Base-by-base conservation (phyloP, 371 early-diverging fungal genomes). In the Rhizopus microsporus region DNA sequence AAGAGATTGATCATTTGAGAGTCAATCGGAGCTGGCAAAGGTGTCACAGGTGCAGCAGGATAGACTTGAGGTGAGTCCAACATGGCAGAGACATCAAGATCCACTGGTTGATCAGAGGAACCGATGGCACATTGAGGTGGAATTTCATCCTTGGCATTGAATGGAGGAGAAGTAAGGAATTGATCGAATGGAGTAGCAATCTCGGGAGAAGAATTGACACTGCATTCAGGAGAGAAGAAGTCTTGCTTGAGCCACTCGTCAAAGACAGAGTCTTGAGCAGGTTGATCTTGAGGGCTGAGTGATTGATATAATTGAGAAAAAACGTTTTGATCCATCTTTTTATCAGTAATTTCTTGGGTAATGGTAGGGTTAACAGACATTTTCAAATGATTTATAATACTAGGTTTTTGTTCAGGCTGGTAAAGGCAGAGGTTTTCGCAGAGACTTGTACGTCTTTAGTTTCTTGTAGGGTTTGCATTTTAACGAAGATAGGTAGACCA, bases 281-380 rank as follows among this genome's bases (percentile, higher is more conserved):
- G 56, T n/a, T 54, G 53, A 39, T 43, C 51, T 4, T 48, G 48
- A 17, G 68, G 63, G 33, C 57, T 63, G 37, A 70, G 57, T 29
- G 67, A 57, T 60, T 70, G 67, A 47, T 63, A 70, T 33, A 70
- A 63, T 63, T 70, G 71, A 59, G 63, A 51, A 54, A 70, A 70
- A 39, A 63, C 67, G 63, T 62, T 60, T 56, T 66, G 60, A 33
- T 60, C 49, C 63, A 57, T 67, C 58, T 57, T 61, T 55, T 57
- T 48, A 30, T 55, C 33, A 34, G 35, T 35, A 17, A 23, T 23
- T 23, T 23, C 23, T 60, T 49, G 42, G 50, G 56, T 39, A 44
- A 59, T 32, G 51, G 57, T 51, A 42, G 45, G 13, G 47, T 33
- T 42, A 32, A 34, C 33, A 23, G 62, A 37, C 57, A 62, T 64